Conservation (phyloP, 257 asterid genomes). For the Handroanthus guayacan region DNA sequence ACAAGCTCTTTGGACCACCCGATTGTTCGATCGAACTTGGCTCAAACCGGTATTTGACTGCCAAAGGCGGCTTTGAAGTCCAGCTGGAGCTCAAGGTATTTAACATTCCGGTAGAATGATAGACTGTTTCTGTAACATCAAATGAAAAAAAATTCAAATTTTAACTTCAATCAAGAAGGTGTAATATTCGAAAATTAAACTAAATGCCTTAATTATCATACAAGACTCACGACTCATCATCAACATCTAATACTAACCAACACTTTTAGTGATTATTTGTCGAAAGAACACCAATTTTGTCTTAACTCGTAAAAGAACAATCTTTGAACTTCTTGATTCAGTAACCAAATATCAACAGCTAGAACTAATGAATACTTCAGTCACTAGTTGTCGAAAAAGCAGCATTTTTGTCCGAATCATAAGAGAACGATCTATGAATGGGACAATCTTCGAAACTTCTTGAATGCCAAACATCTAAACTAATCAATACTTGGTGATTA, state of each 20-base stretch:
- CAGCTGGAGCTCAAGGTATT: slow-evolving; percentile 94
- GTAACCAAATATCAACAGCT: too few relatives aligned
- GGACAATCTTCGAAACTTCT: too few relatives aligned
- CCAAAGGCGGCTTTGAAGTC: slow-evolving; percentile 96
- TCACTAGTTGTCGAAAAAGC: too few relatives aligned
- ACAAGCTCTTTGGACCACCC: slow-evolving; percentile 73
- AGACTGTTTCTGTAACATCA: slow-evolving; percentile 73
- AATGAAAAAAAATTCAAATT: neutral
- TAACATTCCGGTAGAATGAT: slow-evolving; percentile 92
- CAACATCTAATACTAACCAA: slow-evolving; percentile 1
- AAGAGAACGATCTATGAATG: too few relatives aligned
- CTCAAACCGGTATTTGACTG: slow-evolving; percentile 77
- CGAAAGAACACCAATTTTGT: too few relatives aligned
- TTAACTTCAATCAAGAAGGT: slow-evolving; percentile 9
- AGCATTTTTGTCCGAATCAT: too few relatives aligned
- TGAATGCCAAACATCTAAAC: too few relatives aligned
- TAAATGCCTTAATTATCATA: neutral
- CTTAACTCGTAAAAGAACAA: neutral
- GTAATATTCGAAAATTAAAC: neutral
- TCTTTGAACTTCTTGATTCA: neutral
- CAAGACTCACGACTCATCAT: neutral
- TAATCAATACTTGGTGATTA: neutral
- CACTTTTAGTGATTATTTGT: neutral
- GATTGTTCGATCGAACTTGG: slow-evolving; percentile 65
- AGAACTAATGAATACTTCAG: too few relatives aligned